Evolutionary conservation across 176 grass and related monocot species (phyloP), one percentile per base, ranked within the genome.

Genomic region (Triticum urartu): DNA sequence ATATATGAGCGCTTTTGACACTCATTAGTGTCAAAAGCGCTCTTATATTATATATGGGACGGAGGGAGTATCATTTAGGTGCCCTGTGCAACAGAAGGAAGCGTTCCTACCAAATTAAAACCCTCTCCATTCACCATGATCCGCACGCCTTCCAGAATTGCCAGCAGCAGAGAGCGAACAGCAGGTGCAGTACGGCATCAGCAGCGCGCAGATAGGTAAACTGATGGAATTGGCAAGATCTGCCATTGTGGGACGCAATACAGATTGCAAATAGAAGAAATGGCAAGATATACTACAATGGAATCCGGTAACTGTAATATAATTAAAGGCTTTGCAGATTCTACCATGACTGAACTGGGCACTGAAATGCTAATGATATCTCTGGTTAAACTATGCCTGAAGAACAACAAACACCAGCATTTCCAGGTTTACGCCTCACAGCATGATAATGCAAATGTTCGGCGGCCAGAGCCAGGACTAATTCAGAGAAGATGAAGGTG

Each of bases 401-500:
- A 85, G 20, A 75, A 52, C 17, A 35, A 28, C 26, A 20, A 20
- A 6, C n/a, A 43, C 39, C 35, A 73, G 78, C 2, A 75, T 79
- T 87, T 84, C 13, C 85, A 87, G 85, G 84, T 87, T 62, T 91
- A 75, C 79, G 86, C 86, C 9, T 81, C 89, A 77, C 86, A 47
- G 75, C 88, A 95, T 92, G 89, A 91, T 50, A 47, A 75, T 12
- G 84, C 91, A 88, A 90, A 93, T 86, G 93, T 84, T 25, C 87
- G 91, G 45, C 85, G 77, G 72, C 85, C 87, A 28, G 92, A 92
- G 89, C 93, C 91, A 50, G 91, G 91, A 45, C 82, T 92, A 60
- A 89, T 93, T 71, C 42, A 95, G 72, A 90, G 88, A 58, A 91
- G 93, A 75, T 88, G 35, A 98, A 94, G 84, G 95, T 91, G 34